Evolutionary conservation across 352 stramenopile genomes (phyloP).

Genomic region (Thalassiosira hispida): DNA sequence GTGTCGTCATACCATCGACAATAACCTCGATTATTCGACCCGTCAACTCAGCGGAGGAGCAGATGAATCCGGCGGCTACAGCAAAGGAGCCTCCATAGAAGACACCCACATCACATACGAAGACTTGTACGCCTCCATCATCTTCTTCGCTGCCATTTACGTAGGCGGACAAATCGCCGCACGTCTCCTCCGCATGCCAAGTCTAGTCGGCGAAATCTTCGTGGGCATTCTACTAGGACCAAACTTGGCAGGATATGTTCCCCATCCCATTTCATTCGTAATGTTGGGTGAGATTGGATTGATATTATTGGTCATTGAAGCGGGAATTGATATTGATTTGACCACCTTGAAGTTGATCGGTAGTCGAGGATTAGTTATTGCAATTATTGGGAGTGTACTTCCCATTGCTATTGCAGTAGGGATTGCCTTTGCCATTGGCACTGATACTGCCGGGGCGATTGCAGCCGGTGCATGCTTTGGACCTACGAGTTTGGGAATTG

Average conservation of each 20-base stretch:
- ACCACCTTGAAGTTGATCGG: conserved; percentile 84
- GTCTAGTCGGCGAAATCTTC: conserved; percentile 82
- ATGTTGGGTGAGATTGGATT: conserved; percentile 84
- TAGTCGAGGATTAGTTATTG: conserved; percentile 75
- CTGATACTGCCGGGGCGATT: conserved; percentile 66
- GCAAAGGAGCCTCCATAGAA: background rate
- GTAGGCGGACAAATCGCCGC: conserved; percentile 51
- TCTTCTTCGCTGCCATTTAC: conserved; percentile 72
- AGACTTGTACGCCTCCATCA: conserved; percentile 53
- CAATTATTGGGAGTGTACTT: conserved; percentile 77
- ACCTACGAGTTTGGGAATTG: conserved; percentile 83
- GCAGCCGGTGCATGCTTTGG: conserved; percentile 75
- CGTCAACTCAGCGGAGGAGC: too few relatives aligned
- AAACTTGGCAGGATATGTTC: conserved; percentile 71
- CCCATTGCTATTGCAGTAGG: conserved; percentile 75
- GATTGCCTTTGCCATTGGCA: conserved; percentile 64
- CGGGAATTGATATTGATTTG: conserved; percentile 85
- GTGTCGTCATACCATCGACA: too few relatives aligned
- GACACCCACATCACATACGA: conserved; percentile 48
- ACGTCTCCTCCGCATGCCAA: conserved; percentile 59
- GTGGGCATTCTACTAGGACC: conserved; percentile 80
- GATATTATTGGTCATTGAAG: conserved; percentile 83
- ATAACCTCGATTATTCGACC: too few relatives aligned
- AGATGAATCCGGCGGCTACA: too few relatives aligned
- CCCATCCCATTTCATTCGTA: conserved; percentile 73